Evolutionary conservation across 805 yeast genomes (phyloP).

Genomic region (Monosporozyma servazzii): DNA sequence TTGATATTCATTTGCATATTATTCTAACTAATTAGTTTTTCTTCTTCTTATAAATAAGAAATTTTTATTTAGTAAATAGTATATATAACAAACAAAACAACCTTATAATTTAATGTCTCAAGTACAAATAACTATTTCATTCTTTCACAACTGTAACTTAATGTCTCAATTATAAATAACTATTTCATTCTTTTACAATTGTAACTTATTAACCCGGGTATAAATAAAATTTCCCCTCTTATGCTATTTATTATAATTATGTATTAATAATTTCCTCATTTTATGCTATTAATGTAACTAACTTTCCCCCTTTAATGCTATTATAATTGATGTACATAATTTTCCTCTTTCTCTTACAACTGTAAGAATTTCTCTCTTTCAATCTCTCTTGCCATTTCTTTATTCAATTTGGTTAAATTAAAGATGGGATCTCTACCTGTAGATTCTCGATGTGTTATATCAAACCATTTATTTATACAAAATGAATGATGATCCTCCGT

Average conservation of each 20-base stretch:
- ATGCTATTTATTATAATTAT: too few species aligned
- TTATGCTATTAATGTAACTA: too few species aligned
- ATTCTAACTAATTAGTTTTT: background rate
- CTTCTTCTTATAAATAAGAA: background rate
- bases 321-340: too few species aligned
- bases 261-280: too few species aligned
- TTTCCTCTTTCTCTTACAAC: too few species aligned
- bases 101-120: background rate
- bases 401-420: conserved; percentile 1
- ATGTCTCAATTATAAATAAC: too few species aligned
- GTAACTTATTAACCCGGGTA: too few species aligned
- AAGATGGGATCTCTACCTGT: conserved; percentile 2
- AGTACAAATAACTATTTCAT: background rate
- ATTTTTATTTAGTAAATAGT: background rate
- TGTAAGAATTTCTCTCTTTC: background rate
- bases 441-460: conserved; percentile 10
- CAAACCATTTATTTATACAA: conserved; percentile 46
- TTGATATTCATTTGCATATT: conserved; percentile 2
- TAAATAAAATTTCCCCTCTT: too few species aligned
- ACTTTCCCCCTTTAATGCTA: too few species aligned
- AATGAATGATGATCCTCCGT: conserved; percentile 46
- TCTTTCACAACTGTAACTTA: background rate
- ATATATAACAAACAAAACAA: background rate
- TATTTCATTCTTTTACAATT: too few species aligned
- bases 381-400: conserved; percentile 3